Conservation (phyloP, 371 early-diverging fungal species). For the Mucor piriformis region DNA sequence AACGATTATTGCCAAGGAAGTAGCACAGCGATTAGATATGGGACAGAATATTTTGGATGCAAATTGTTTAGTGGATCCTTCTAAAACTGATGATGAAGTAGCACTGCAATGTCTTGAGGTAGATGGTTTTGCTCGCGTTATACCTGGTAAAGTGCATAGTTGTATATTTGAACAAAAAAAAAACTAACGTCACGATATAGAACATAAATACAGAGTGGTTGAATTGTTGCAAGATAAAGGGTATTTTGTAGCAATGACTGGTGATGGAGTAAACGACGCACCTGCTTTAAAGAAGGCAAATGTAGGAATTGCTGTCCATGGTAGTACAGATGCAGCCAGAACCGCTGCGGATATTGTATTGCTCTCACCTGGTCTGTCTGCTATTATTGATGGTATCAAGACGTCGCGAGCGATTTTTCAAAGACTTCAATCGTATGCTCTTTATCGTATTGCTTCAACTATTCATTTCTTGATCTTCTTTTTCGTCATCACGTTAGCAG, state of each 20-base stretch:
- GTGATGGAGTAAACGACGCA: constrained; percentile 89
- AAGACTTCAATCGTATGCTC: constrained; percentile 86
- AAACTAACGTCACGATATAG: constrained; percentile 12
- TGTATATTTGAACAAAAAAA: neutral
- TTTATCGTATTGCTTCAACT: constrained; percentile 91
- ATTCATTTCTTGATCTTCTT: constrained; percentile 91
- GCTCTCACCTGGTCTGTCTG: constrained; percentile 82
- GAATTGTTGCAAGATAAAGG: constrained; percentile 76
- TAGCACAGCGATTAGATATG: constrained; percentile 74
- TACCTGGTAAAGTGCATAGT: constrained; percentile 20
- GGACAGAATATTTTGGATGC: constrained; percentile 73
- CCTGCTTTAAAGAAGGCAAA: constrained; percentile 87
- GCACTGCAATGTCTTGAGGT: constrained; percentile 64
- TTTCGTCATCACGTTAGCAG: constrained; percentile 81
- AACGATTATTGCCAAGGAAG: constrained; percentile 78
- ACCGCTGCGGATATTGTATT: constrained; percentile 94
- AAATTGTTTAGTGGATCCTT: constrained; percentile 68
- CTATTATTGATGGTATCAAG: constrained; percentile 85
- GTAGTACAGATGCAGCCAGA: constrained; percentile 92
- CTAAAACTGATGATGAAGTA: constrained; percentile 49
- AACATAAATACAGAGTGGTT: constrained; percentile 83
- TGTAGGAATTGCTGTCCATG: constrained; percentile 86
- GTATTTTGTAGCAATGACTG: constrained; percentile 84
- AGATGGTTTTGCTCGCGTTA: constrained; percentile 84
- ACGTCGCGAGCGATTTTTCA: constrained; percentile 90